These are phyloP conservation scores for Candida patagonica DNA, from an alignment of 805 yeast genomes.

Conservation along the genomic window DNA sequence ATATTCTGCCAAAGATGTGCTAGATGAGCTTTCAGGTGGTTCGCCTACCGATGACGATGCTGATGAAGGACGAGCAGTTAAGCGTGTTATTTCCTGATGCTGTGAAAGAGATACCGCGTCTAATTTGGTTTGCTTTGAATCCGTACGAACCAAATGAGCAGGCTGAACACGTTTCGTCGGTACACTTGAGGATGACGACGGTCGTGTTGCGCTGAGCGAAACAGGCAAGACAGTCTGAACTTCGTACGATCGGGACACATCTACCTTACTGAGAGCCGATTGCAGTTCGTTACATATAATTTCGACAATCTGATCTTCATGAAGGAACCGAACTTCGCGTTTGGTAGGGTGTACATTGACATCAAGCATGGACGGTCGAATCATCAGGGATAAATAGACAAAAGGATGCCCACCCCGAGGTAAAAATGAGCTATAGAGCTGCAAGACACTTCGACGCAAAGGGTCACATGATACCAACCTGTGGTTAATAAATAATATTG, in stretches of 20 bases:
- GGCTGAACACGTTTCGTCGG: constrained; percentile 38
- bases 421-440: constrained; percentile 52
- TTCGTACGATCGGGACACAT: constrained; percentile 57
- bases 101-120: constrained; percentile 26
- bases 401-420: constrained; percentile 78
- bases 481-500: constrained; percentile 77
- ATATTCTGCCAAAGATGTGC: neutral
- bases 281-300: constrained; percentile 43
- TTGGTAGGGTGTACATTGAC: constrained; percentile 96
- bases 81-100: neutral
- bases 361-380: constrained; percentile 65
- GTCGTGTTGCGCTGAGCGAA: neutral
- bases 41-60: neutral
- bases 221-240: constrained; percentile 47
- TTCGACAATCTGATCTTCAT: constrained; percentile 80
- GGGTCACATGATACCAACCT: constrained; percentile 81
- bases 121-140: constrained; percentile 50
- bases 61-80: neutral
- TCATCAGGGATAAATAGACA: constrained; percentile 59
- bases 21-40: neutral
- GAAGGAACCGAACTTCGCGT: constrained; percentile 75
- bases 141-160: constrained; percentile 62
- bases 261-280: constrained; percentile 43
- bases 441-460: constrained; percentile 53
- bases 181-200: neutral